A percentile compares a stretch with the other conserved stretches of the same genome.
These are phyloP conservation scores for Diutina rugosa DNA, from an alignment of 1,139 yeast species.

Conservation along the genomic window DNA sequence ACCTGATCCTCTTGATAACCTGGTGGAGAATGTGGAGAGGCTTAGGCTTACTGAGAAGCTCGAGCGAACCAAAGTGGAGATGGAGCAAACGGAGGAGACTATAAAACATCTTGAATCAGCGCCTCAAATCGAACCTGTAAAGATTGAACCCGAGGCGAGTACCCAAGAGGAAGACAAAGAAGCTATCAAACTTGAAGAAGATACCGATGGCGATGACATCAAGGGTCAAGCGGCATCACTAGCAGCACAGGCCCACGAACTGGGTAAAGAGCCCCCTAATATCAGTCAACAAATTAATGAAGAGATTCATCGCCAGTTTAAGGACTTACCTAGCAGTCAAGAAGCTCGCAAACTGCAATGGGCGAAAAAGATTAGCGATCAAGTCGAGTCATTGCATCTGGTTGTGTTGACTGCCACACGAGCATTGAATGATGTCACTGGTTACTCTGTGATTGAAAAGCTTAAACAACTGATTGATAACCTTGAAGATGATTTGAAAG, in stretches of 20 bases:
- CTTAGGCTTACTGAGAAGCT: neutral
- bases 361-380: conserved; percentile 29
- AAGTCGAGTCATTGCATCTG: conserved; percentile 52
- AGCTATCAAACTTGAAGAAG: neutral
- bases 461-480: conserved; percentile 49
- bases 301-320: conserved; percentile 12
- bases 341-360: conserved; percentile 11
- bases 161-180: neutral
- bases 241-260: neutral
- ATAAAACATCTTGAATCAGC: neutral
- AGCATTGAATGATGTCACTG: conserved; percentile 82
- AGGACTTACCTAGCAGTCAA: conserved; percentile 19
- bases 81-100: neutral
- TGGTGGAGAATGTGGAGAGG: neutral
- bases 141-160: neutral
- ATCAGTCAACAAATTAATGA: conserved; percentile 7
- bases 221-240: neutral
- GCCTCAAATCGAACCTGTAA: neutral
- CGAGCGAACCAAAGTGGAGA: neutral
- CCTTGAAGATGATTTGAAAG: conserved; percentile 35
- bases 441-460: conserved; percentile 71
- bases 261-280: neutral
- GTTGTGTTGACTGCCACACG: conserved; percentile 47
- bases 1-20: neutral
- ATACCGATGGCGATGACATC: neutral